Evolutionary conservation across 371 early-diverging fungal species (phyloP), one percentile per base, ranked within the genome.

Genomic region (Funneliformis caledonium): DNA sequence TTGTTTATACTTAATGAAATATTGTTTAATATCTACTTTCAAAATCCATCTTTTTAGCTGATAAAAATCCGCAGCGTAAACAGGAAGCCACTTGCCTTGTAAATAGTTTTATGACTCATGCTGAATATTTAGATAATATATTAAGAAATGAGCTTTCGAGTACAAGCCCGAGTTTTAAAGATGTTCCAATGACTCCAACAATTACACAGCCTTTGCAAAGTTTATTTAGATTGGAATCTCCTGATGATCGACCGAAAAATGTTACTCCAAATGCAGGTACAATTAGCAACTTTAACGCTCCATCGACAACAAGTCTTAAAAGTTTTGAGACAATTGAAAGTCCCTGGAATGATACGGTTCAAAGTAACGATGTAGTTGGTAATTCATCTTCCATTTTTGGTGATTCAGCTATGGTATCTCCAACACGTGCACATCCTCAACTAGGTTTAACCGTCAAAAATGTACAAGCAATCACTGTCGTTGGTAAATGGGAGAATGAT

Each of bases 161-260:
- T 19, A 19, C 56, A 5, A 75, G 60, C 31, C 50, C 77, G 65
- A 69, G 70, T 14, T 60, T 61, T 8, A 42, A 72, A 48, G 79
- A 79, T 60, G 14, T 79, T 7, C 70, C 79, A 69, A 79, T 67
- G 11, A 78, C 78, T 10, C 78, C 80, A 42, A 79, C 22, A 45
- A 22, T 45, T 11, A 26, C 43, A 56, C 52, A 26, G 10, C 31
- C 76, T 4, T 31, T 70, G 87, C 2, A 81, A 85, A 2, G 84
- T 50, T 48, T 31, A 64, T 26, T 77, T 59, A 64, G 77, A 4
- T 10, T 10, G 4, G 59, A 42, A 12, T 60, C n/a, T 12, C 31
- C 14, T 10, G 12, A 1, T 22, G 43, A 19, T 42, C 6, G 31
- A 31, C 5, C 75, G n/a, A 75, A 8, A 43, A 68, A 12, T 43